Evolutionary conservation across 345 rosid genomes (phyloP).

Genomic region (Rhodamnia argentea): DNA sequence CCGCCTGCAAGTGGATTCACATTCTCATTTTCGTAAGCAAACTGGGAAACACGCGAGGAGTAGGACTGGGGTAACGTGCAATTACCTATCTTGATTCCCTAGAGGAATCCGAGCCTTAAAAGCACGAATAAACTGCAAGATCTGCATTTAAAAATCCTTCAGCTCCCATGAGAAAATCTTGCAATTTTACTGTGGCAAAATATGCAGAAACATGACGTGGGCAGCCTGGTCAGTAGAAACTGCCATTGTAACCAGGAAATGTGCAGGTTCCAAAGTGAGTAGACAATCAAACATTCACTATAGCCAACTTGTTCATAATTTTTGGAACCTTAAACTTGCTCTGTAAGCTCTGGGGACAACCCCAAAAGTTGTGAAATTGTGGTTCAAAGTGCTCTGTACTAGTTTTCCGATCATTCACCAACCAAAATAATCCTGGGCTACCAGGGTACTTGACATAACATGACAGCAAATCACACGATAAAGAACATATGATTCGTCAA

Average conservation of each 20-base stretch:
- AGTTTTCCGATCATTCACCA: neutral
- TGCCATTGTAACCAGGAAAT: neutral
- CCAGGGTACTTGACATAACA: neutral
- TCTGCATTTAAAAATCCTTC: constrained; percentile 25
- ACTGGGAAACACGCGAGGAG: neutral
- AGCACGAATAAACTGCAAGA: constrained; percentile 68
- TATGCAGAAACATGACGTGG: neutral
- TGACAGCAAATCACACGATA: neutral
- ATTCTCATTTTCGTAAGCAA: neutral
- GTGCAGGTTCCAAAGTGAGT: neutral
- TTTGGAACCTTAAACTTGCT: neutral
- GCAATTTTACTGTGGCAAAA: neutral
- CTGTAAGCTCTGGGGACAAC: neutral
- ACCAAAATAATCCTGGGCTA: neutral
- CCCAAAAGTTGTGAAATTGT: neutral
- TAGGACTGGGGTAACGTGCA: neutral
- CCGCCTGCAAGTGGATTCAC: constrained; percentile 22
- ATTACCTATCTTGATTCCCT: constrained; percentile 22
- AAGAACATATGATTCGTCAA: neutral
- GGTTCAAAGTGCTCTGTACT: neutral
- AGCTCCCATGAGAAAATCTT: neutral
- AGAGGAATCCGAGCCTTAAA: constrained; percentile 76
- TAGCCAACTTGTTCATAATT: neutral
- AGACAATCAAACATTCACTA: neutral
- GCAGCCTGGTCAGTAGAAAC: neutral